Percentiles rank a stretch among this genome's conserved stretches.
phyloP scores from a whole-genome alignment of 768 basidiomycete species.

The Tephrocybe sp. region DNA sequence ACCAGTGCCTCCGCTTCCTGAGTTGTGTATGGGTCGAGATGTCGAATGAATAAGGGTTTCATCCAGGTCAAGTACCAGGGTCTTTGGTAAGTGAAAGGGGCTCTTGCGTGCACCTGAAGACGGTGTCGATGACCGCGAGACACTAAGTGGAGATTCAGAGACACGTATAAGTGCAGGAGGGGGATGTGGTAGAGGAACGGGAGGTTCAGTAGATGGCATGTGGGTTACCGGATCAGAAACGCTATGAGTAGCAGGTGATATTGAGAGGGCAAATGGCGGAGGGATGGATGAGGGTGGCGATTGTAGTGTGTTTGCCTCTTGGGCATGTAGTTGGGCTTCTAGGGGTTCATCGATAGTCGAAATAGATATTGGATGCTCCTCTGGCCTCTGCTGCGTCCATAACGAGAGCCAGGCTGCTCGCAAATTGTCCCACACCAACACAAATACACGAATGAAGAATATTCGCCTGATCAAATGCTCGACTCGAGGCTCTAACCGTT shows the following conservation, averaged over 20 bases:
- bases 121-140: conserved; percentile 50
- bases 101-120: conserved; percentile 53
- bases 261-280: conserved; percentile 3
- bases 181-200: conserved; percentile 16
- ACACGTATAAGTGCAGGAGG: conserved; percentile 12
- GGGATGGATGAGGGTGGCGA: conserved; percentile 1
- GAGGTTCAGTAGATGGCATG: conserved; percentile 9
- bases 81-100: conserved; percentile 85
- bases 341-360: conserved; percentile 1
- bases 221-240: conserved; percentile 11
- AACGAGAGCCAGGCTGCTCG: conserved; percentile 61
- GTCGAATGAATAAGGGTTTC: conserved; percentile 99
- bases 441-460: conserved; percentile 70
- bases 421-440: conserved; percentile 68
- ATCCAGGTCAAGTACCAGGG: conserved; percentile 94
- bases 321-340: conserved; percentile 1
- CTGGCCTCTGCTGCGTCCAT: conserved; percentile 11
- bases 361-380: conserved; percentile 6
- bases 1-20: conserved; percentile 45
- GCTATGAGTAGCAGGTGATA: background rate
- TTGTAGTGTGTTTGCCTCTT: conserved; percentile 1
- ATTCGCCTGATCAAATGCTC: conserved; percentile 54
- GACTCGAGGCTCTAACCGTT: conserved; percentile 37
- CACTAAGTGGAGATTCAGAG: conserved; percentile 22
- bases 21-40: conserved; percentile 65